Conservation (phyloP, 192 early-diverging fungal genomes). For the Coemansia sp. region DNA sequence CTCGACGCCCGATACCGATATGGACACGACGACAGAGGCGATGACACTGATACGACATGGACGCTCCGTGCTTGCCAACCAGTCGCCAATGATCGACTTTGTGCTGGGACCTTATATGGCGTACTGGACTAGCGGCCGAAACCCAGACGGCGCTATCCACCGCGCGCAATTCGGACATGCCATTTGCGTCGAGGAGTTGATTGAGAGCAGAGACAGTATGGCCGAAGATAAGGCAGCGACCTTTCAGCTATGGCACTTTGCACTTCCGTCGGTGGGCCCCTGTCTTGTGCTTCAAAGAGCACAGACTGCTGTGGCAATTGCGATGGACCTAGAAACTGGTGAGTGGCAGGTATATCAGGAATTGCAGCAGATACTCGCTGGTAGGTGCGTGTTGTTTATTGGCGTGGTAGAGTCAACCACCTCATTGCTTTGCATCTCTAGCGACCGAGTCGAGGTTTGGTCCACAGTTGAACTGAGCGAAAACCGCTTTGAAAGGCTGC, state of each 20-base stretch:
- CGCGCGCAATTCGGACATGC: constrained; percentile 29
- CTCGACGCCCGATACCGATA: not conserved
- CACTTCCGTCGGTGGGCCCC: not conserved
- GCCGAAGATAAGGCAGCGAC: not conserved
- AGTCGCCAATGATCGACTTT: constrained; percentile 30
- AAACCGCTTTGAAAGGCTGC: not conserved
- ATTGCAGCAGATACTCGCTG: constrained; percentile 5
- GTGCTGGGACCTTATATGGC: not conserved
- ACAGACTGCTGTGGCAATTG: not conserved
- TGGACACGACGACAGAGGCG: not conserved
- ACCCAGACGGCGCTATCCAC: constrained; percentile 10
- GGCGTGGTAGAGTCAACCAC: not conserved
- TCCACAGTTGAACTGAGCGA: not conserved
- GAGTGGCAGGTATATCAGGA: constrained; percentile 16
- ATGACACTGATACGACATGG: not conserved
- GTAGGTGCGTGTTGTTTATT: constrained; percentile 14
- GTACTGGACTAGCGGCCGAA: constrained; percentile 24
- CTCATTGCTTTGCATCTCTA: constrained; percentile 21
- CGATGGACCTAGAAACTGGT: constrained; percentile 8
- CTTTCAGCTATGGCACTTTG: constrained; percentile 23
- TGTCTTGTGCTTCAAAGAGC: not conserved
- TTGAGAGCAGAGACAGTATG: not conserved
- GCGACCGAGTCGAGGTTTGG: constrained; percentile 8
- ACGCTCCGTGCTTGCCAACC: constrained; percentile 21
- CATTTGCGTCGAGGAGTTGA: not conserved